Evolutionary conservation across 768 basidiomycete genomes (phyloP).

Genomic region (Pulveroboletus sp.): DNA sequence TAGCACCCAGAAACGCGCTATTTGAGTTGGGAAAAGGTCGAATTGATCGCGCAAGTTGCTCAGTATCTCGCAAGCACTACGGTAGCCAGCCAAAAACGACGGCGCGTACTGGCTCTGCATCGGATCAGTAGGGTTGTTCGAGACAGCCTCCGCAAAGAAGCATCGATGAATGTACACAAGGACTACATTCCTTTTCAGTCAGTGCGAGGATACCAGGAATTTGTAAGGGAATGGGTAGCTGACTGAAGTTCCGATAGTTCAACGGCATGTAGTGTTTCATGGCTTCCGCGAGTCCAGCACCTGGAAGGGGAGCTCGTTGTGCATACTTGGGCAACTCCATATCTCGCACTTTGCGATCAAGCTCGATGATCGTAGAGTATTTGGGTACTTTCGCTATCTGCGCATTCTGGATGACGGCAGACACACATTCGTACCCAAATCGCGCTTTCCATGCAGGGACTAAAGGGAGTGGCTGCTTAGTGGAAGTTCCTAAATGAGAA

Average conservation of each 20-base stretch:
- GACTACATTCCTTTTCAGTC: constrained; percentile 34
- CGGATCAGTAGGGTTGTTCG: constrained; percentile 59
- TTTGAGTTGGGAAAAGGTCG: constrained; percentile 48
- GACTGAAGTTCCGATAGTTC: constrained; percentile 68
- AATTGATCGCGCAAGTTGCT: constrained; percentile 45
- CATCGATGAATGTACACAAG: constrained; percentile 70
- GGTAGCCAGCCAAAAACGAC: constrained; percentile 64
- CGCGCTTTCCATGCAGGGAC: constrained; percentile 69
- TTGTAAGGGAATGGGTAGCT: constrained; percentile 19
- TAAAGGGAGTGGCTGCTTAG: constrained; percentile 18
- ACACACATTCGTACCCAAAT: constrained; percentile 61
- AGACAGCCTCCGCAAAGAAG: constrained; percentile 71
- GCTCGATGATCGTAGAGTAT: constrained; percentile 57
- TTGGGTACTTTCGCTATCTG: constrained; percentile 60
- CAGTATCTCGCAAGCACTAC: constrained; percentile 58
- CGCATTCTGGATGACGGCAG: constrained; percentile 64
- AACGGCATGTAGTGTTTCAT: constrained; percentile 75
- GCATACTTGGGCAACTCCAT: constrained; percentile 65
- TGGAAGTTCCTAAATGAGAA: background rate
- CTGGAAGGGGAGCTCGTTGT: constrained; percentile 43
- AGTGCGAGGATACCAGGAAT: background rate
- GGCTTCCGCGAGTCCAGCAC: constrained; percentile 50
- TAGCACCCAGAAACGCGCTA: constrained; percentile 64
- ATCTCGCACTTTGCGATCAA: constrained; percentile 62
- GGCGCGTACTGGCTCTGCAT: constrained; percentile 64